Percentiles rank a stretch among this genome's conserved stretches.
Conservation (phyloP, 805 yeast species). For the Metschnikowia colocasiae region DNA sequence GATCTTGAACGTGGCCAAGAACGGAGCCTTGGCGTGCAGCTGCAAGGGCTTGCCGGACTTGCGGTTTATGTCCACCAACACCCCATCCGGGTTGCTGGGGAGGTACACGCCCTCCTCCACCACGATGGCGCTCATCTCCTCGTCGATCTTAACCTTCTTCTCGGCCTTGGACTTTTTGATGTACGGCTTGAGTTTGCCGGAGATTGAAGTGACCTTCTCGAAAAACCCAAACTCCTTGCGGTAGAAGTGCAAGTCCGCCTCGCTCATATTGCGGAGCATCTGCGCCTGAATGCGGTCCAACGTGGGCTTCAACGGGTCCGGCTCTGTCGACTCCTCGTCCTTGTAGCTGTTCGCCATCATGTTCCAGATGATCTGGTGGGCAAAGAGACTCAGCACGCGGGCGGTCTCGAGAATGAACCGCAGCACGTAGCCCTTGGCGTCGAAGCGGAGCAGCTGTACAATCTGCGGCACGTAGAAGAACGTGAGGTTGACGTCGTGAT, state of each 20-base stretch:
- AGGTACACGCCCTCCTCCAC: slow-evolving; percentile 82
- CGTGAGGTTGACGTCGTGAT: slow-evolving; percentile 80
- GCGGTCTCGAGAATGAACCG: slow-evolving; percentile 90
- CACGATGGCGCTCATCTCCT: slow-evolving; percentile 79
- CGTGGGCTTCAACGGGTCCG: slow-evolving; percentile 79
- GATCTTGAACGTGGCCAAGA: slow-evolving; percentile 92
- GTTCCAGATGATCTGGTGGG: slow-evolving; percentile 98
- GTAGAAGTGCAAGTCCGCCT: slow-evolving; percentile 63
- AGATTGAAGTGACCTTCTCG: slow-evolving; percentile 84
- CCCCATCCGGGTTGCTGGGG: slow-evolving; percentile 96
- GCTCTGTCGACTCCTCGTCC: slow-evolving; percentile 80
- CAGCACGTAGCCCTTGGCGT: slow-evolving; percentile 78
- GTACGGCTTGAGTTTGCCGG: slow-evolving; percentile 92
- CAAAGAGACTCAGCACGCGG: slow-evolving; percentile 81
- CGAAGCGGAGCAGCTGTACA: slow-evolving; percentile 87
- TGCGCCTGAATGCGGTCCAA: slow-evolving; percentile 67
- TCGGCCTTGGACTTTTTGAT: slow-evolving; percentile 94
- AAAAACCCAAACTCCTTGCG: slow-evolving; percentile 85
- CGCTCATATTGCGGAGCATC: slow-evolving; percentile 61
- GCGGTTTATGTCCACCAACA: slow-evolving; percentile 86
- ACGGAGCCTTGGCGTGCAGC: slow-evolving; percentile 98
- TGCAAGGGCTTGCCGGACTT: slow-evolving; percentile 92
- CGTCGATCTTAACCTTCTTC: slow-evolving; percentile 92
- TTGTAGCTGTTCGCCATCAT: slow-evolving; percentile 89
- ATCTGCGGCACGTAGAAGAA: slow-evolving; percentile 98